A percentile compares a stretch with the other conserved stretches of the same genome.
Conservation (phyloP, 1,284 basidiomycete species). For the Fomitopsis palustris region DNA sequence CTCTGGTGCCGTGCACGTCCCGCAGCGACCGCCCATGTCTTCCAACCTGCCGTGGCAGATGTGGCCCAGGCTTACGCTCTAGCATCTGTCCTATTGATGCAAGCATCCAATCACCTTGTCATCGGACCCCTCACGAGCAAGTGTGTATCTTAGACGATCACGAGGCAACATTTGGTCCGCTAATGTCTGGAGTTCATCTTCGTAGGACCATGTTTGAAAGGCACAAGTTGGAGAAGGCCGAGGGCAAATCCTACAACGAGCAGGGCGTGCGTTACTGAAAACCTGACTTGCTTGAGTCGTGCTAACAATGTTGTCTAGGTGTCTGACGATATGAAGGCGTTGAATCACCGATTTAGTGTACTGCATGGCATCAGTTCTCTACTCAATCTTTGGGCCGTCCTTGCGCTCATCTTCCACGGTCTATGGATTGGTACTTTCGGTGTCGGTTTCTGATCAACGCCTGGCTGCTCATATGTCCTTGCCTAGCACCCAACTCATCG, state of each 20-base stretch:
- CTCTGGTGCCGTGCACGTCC: conserved; percentile 68
- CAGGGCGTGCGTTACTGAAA: conserved; percentile 44
- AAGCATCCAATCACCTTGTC: conserved; percentile 55
- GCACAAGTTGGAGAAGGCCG: conserved; percentile 69
- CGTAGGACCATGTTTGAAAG: conserved; percentile 70
- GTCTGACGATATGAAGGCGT: conserved; percentile 62
- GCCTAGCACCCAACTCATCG: neutral
- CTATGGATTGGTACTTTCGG: conserved; percentile 63
- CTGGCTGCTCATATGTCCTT: neutral
- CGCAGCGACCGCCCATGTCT: conserved; percentile 46
- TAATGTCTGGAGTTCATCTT: neutral
- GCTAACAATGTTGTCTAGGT: conserved; percentile 38
- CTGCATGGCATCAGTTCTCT: conserved; percentile 70
- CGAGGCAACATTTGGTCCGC: neutral
- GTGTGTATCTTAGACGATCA: conserved; percentile 34
- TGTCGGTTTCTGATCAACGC: conserved; percentile 17
- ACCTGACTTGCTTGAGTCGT: neutral
- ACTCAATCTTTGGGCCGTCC: conserved; percentile 57
- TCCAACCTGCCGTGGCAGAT: conserved; percentile 51
- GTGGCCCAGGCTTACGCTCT: conserved; percentile 72
- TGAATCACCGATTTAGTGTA: conserved; percentile 61
- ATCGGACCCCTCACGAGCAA: conserved; percentile 67
- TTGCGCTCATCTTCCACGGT: conserved; percentile 69
- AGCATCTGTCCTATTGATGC: conserved; percentile 43
- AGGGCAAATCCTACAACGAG: conserved; percentile 67